Percentiles rank a stretch among this genome's conserved stretches.
Conservation (phyloP, 345 rosid genomes). For the Pistacia integerrima region DNA sequence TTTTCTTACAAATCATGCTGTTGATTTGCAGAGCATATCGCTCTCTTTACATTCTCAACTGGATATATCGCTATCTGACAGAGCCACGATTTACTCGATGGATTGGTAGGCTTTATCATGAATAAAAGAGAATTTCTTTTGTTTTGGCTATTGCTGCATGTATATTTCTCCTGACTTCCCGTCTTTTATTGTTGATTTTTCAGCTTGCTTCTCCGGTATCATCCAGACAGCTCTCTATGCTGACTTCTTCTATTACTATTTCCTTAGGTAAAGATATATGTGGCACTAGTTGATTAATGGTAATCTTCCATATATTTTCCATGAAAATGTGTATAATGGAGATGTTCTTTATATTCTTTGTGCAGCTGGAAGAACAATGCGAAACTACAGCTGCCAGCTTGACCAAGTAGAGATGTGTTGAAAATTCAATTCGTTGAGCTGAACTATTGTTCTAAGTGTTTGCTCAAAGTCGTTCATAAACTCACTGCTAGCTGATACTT, state of each 20-base stretch:
- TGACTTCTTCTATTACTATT: slow-evolving; percentile 94
- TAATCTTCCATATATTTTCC: background rate
- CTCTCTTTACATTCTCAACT: slow-evolving; percentile 80
- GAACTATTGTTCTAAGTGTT: background rate
- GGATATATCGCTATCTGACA: slow-evolving; percentile 78
- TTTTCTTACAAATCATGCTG: background rate
- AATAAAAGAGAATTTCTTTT: background rate
- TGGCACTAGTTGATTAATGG: background rate
- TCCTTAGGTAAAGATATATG: slow-evolving; percentile 55
- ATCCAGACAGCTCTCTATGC: slow-evolving; percentile 88
- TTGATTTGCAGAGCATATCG: slow-evolving; percentile 76
- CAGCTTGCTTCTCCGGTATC: slow-evolving; percentile 88
- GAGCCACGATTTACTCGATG: slow-evolving; percentile 68
- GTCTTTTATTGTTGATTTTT: slow-evolving; percentile 8
- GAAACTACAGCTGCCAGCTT: slow-evolving; percentile 93
- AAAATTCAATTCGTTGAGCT: slow-evolving; percentile 8
- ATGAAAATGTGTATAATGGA: background rate
- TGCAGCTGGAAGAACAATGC: slow-evolving; percentile 91
- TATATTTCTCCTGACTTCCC: slow-evolving; percentile 13
- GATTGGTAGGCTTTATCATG: slow-evolving; percentile 55
- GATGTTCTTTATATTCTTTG: background rate
- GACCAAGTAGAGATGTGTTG: slow-evolving; percentile 20
- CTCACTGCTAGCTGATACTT: background rate
- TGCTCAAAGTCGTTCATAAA: background rate
- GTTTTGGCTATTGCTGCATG: background rate